Base-by-base conservation (phyloP, 2,329 filamentous ascomycete species). In the Fusarium coicis region DNA sequence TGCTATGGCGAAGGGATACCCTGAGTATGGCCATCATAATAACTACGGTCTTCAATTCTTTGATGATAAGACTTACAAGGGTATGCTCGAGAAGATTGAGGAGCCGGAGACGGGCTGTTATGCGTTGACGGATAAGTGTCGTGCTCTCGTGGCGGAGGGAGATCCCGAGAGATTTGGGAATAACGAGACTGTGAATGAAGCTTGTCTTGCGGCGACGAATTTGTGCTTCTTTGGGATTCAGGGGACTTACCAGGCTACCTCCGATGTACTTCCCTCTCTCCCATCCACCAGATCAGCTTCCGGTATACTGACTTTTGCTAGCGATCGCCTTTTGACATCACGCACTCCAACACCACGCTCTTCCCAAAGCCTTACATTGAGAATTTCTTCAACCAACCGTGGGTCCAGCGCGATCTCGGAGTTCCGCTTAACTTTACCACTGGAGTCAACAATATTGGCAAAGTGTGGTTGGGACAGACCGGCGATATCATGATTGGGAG, bases 31-130 rank as follows among this genome's bases (percentile, higher is more conserved):
- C 1, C 84, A 86, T 65, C 89, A 90, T 78, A 93, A 92, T 76
- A 90, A 90, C 0, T 94, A 92, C 76, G 89, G 86, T 9, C 84
- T 93, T 43, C 76, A 87, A 66, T 82, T 87, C 1, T 88, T 92
- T 71, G 83, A 85, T 32, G 82, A 86, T 8, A 85, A 85, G 1
- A 54, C 63, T 2, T 79, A 78, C n/a, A 58, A 74, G 6, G n/a
- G 36, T 18, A 60, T 70, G 2, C 34, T 73, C 7, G 37, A 66
- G 5, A 37, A 56, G 19, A 65, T 76, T 12, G 71, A 64, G 5
- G 57, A 60, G 3, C 73, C 73, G 0, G 12, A 70, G 10, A 63
- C 53, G 18, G 90, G 89, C 6, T 92, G 90, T 76, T 79, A 80
- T 44, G 86, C 87, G 52, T 76, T 83, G 7, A 87, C 91, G 57